A percentile compares a stretch with the other conserved stretches of the same genome.
These are phyloP conservation scores for Fusarium hainanense DNA, from an alignment of 2,329 filamentous ascomycete genomes.

Conservation along the genomic window DNA sequence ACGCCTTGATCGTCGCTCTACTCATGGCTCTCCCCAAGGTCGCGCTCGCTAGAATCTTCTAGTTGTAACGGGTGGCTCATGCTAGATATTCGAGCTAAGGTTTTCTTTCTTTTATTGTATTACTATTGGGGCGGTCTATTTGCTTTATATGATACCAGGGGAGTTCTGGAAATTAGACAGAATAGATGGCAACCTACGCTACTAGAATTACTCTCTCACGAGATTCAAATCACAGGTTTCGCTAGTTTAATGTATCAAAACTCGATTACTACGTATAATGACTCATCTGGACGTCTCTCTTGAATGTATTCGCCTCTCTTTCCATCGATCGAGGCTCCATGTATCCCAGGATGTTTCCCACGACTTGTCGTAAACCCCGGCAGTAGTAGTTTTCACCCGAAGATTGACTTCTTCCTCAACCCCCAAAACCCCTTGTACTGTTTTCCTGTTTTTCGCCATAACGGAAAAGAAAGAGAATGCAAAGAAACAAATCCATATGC, in stretches of 20 bases:
- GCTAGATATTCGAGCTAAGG: background rate
- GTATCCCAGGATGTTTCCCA: slow-evolving; percentile 28
- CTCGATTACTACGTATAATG: slow-evolving; percentile 15
- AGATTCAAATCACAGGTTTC: slow-evolving; percentile 5
- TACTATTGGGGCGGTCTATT: slow-evolving; percentile 1
- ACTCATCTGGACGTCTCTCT: slow-evolving; percentile 26
- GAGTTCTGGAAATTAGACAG: slow-evolving; percentile 13
- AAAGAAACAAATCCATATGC: slow-evolving; percentile 22
- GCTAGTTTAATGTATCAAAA: slow-evolving; percentile 4
- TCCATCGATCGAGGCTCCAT: background rate
- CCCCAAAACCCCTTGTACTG: slow-evolving; percentile 17
- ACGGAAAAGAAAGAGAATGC: slow-evolving; percentile 16
- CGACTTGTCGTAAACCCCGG: slow-evolving; percentile 14
- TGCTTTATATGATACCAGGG: slow-evolving; percentile 24
- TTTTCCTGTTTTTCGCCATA: slow-evolving; percentile 11
- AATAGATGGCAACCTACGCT: background rate
- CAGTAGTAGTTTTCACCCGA: slow-evolving; percentile 11
- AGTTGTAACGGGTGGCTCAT: background rate
- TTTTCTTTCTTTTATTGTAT: slow-evolving; percentile 3
- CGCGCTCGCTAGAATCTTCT: slow-evolving; percentile 6
- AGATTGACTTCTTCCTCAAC: slow-evolving; percentile 5
- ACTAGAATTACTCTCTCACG: slow-evolving; percentile 10
- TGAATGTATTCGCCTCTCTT: slow-evolving; percentile 1
- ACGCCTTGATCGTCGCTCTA: slow-evolving; percentile 50
- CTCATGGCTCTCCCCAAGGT: slow-evolving; percentile 22